Evolutionary conservation across 768 basidiomycete species (phyloP).

Genomic region (Gelatoporia subvermispora): DNA sequence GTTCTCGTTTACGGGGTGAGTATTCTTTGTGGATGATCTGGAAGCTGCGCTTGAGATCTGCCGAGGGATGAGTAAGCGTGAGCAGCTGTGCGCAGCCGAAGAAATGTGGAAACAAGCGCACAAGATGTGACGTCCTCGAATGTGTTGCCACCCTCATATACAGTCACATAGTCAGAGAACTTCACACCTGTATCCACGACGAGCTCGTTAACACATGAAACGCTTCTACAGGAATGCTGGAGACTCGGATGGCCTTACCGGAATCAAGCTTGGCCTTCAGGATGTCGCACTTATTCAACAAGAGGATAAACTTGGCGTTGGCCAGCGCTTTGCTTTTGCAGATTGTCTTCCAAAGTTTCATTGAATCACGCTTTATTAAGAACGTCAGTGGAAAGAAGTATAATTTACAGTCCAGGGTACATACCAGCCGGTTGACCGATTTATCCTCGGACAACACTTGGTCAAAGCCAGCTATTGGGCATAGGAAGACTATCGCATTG

Average conservation of each 20-base stretch:
- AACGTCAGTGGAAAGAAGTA: neutral
- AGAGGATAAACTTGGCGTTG: slow-evolving; percentile 50
- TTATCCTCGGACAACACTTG: slow-evolving; percentile 57
- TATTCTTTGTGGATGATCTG: slow-evolving; percentile 43
- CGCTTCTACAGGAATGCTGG: too few relatives aligned
- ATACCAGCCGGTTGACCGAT: slow-evolving; percentile 54
- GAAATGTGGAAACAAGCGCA: slow-evolving; percentile 24
- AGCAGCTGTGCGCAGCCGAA: neutral
- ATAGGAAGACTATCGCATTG: slow-evolving; percentile 62
- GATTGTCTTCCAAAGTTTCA: slow-evolving; percentile 55
- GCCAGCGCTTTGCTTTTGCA: slow-evolving; percentile 54
- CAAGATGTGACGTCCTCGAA: slow-evolving; percentile 49
- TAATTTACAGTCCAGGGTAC: slow-evolving; percentile 10
- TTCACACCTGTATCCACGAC: slow-evolving; percentile 33
- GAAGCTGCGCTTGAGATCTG: slow-evolving; percentile 52
- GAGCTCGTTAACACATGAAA: too few relatives aligned
- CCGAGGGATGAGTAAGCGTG: neutral
- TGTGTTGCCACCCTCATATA: slow-evolving; percentile 50
- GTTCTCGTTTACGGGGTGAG: slow-evolving; percentile 40
- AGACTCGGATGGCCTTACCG: neutral
- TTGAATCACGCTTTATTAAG: slow-evolving; percentile 43
- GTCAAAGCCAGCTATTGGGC: slow-evolving; percentile 61
- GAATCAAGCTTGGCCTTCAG: slow-evolving; percentile 46
- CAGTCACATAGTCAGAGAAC: slow-evolving; percentile 52
- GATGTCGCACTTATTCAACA: slow-evolving; percentile 62